A percentile compares a stretch with the other conserved stretches of the same genome.
These are phyloP conservation scores for Boletus patriciae DNA, from an alignment of 768 basidiomycete species.

Conservation along the genomic window DNA sequence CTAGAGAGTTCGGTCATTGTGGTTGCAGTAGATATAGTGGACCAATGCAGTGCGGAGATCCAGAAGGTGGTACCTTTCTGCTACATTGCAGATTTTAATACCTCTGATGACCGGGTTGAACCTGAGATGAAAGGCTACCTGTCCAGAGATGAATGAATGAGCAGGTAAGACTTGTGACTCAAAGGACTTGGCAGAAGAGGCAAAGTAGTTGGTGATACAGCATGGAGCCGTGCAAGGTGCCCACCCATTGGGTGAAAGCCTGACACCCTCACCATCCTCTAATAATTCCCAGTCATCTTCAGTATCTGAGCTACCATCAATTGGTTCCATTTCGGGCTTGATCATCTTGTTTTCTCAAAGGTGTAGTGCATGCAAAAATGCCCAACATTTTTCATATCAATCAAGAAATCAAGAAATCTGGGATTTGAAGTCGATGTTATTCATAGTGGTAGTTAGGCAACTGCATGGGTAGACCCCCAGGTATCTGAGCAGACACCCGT, in stretches of 20 bases:
- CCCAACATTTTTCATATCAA: conserved; percentile 24
- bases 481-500: too few relatives aligned
- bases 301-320: too few relatives aligned
- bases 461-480: too few relatives aligned
- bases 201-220: too few relatives aligned
- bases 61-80: conserved; percentile 21
- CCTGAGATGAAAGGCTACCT: conserved; percentile 27
- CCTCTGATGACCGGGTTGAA: conserved; percentile 10
- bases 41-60: conserved; percentile 29
- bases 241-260: too few relatives aligned
- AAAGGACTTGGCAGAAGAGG: too few relatives aligned
- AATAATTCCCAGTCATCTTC: too few relatives aligned
- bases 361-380: conserved; percentile 14
- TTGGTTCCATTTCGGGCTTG: too few relatives aligned
- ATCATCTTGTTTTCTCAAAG: neutral
- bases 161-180: too few relatives aligned
- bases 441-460: too few relatives aligned
- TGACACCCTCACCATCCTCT: too few relatives aligned
- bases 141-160: conserved; percentile 4
- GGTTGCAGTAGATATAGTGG: conserved; percentile 12
- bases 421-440: conserved; percentile 34
- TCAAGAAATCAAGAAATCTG: conserved; percentile 35
- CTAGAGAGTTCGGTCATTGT: neutral
- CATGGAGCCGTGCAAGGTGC: too few relatives aligned
- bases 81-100: conserved; percentile 13